phyloP scores from a whole-genome alignment of 2,329 filamentous ascomycete genomes.

The Fusarium algeriense region DNA sequence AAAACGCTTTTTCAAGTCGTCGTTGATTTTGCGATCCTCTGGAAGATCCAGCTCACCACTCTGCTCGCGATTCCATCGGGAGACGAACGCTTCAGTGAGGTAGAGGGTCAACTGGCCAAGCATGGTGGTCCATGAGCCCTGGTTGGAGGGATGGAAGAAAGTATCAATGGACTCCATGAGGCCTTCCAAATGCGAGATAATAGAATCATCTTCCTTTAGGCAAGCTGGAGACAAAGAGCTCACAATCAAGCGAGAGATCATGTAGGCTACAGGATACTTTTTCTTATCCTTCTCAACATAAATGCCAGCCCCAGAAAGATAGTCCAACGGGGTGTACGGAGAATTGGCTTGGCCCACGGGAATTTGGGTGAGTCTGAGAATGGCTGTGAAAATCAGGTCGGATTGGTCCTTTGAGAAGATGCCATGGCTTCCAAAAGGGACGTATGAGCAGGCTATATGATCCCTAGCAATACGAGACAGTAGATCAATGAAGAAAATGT shows the following conservation, averaged over 20 bases:
- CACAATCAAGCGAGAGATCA: slow-evolving; percentile 92
- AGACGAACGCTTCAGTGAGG: slow-evolving; percentile 94
- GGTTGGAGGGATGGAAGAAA: slow-evolving; percentile 98
- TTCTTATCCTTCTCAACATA: slow-evolving; percentile 93
- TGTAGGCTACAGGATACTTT: slow-evolving; percentile 91
- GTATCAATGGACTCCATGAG: slow-evolving; percentile 96
- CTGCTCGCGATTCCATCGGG: slow-evolving; percentile 95
- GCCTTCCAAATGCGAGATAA: slow-evolving; percentile 87
- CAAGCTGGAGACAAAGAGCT: slow-evolving; percentile 92
- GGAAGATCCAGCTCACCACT: slow-evolving; percentile 92
- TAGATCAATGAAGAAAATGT: slow-evolving; percentile 89
- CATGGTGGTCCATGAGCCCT: slow-evolving; percentile 90
- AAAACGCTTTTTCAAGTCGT: slow-evolving; percentile 87
- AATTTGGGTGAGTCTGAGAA: slow-evolving; percentile 91
- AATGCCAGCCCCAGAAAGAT: slow-evolving; percentile 83
- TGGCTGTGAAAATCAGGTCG: slow-evolving; percentile 90
- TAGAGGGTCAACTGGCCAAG: slow-evolving; percentile 92
- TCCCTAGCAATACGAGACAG: slow-evolving; percentile 90
- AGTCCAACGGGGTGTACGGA: slow-evolving; percentile 88
- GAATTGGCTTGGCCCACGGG: slow-evolving; percentile 96
- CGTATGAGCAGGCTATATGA: slow-evolving; percentile 78
- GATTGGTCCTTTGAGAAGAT: slow-evolving; percentile 95
- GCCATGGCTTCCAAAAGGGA: slow-evolving; percentile 86
- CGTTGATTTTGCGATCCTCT: slow-evolving; percentile 80
- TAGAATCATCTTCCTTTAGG: slow-evolving; percentile 80